These are phyloP conservation scores for Backusella psychrophila DNA, from an alignment of 192 early-diverging fungal species.

Conservation along the genomic window DNA sequence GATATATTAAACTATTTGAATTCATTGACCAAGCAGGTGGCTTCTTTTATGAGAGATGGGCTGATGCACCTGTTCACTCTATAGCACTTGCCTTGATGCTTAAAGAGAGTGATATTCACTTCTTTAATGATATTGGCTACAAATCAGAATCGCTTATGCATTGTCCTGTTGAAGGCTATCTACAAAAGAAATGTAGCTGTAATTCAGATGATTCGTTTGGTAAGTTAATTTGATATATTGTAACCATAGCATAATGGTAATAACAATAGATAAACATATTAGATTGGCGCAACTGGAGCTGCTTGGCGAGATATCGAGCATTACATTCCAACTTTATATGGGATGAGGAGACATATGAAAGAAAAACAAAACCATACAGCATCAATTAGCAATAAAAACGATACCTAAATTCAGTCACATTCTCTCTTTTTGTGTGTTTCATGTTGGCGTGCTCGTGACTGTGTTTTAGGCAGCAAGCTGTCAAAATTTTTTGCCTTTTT, in stretches of 20 bases:
- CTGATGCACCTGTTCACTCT: constrained; percentile 28
- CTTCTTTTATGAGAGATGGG: constrained; percentile 3
- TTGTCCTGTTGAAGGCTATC: constrained; percentile 11
- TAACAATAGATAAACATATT: neutral
- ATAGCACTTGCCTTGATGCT: constrained; percentile 20
- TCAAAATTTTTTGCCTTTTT: neutral
- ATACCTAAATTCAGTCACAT: too few relatives aligned
- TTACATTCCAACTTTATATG: neutral
- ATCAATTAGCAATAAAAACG: neutral
- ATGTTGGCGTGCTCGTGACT: neutral
- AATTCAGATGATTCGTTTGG: constrained; percentile 18
- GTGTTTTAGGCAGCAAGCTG: neutral
- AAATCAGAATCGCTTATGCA: constrained; percentile 10
- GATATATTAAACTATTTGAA: constrained; percentile 58
- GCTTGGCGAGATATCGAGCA: neutral
- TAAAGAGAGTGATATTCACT: constrained; percentile 8
- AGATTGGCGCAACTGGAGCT: neutral
- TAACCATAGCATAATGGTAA: neutral
- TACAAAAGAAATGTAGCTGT: constrained; percentile 16
- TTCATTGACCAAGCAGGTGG: constrained; percentile 51
- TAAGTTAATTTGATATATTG: neutral
- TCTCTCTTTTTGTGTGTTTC: neutral
- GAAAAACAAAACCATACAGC: neutral
- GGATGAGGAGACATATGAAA: neutral
- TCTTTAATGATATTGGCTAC: constrained; percentile 31